These are phyloP conservation scores for Tylopilus plumbeoviolaceoides DNA, from an alignment of 768 basidiomycete species.

Conservation along the genomic window DNA sequence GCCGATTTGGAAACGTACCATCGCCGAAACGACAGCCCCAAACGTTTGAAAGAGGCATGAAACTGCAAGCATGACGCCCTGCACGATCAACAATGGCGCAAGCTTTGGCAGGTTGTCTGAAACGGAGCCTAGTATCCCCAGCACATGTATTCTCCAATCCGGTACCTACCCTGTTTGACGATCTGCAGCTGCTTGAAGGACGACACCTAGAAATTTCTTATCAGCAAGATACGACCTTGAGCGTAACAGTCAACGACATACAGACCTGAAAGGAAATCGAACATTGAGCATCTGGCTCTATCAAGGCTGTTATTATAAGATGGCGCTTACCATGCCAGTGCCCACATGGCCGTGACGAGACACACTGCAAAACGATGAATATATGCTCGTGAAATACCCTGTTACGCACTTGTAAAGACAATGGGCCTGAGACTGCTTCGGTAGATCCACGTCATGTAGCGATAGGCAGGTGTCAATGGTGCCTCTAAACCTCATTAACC, in stretches of 20 bases:
- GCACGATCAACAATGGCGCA: conserved; percentile 50
- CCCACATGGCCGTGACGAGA: conserved; percentile 52
- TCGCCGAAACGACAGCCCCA: conserved; percentile 47
- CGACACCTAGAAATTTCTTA: conserved; percentile 43
- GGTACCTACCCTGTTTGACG: conserved; percentile 45
- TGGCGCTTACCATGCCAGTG: conserved; percentile 55
- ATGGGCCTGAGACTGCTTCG: conserved; percentile 56
- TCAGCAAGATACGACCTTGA: neutral
- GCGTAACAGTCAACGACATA: conserved; percentile 5
- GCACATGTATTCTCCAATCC: neutral
- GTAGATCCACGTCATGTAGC: conserved; percentile 55
- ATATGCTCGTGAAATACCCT: conserved; percentile 1
- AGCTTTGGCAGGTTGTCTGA: conserved; percentile 44
- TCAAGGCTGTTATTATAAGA: neutral
- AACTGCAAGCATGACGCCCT: conserved; percentile 55
- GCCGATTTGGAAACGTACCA: conserved; percentile 38
- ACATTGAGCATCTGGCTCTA: neutral
- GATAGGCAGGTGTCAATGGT: conserved; percentile 56
- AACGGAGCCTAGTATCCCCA: neutral
- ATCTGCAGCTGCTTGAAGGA: conserved; percentile 52
- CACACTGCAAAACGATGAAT: conserved; percentile 29
- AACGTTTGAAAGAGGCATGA: conserved; percentile 50
- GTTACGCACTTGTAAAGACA: conserved; percentile 43
- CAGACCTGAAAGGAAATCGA: conserved; percentile 15
- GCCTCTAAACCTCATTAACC: conserved; percentile 26